These are phyloP conservation scores for Vaccinium vitisidaea DNA, from an alignment of 148 eudicot genomes.

Conservation along the genomic window DNA sequence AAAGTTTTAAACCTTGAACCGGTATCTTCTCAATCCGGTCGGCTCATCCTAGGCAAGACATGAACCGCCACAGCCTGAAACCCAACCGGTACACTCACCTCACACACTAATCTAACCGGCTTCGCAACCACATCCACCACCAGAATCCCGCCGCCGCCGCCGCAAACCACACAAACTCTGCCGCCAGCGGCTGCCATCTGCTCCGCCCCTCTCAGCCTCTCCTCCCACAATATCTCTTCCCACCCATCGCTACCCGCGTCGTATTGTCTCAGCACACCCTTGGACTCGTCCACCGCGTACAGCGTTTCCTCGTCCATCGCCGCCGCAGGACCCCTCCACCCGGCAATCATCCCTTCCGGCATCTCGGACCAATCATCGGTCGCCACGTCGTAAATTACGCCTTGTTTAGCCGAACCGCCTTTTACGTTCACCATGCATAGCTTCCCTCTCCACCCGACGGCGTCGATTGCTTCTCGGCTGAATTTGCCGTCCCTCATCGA, in stretches of 20 bases:
- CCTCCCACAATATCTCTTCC: slow-evolving; percentile 42
- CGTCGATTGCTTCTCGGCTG: slow-evolving; percentile 67
- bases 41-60: slow-evolving; percentile 63
- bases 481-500: slow-evolving; percentile 46
- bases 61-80: slow-evolving; percentile 47
- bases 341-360: slow-evolving; percentile 65
- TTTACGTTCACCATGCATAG: slow-evolving; percentile 70
- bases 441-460: slow-evolving; percentile 63
- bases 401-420: slow-evolving; percentile 60
- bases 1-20: not conserved
- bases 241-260: slow-evolving; percentile 43
- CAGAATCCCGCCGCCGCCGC: slow-evolving; percentile 37
- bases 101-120: slow-evolving; percentile 39
- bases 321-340: slow-evolving; percentile 90
- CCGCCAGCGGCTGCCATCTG: slow-evolving; percentile 60
- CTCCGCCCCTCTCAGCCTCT: slow-evolving; percentile 52
- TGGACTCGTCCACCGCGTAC: slow-evolving; percentile 54
- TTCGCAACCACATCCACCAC: slow-evolving; percentile 63
- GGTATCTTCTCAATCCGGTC: slow-evolving; percentile 1
- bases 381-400: slow-evolving; percentile 40
- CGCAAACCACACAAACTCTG: slow-evolving; percentile 52
- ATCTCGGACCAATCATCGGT: slow-evolving; percentile 54
- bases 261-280: slow-evolving; percentile 53
- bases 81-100: slow-evolving; percentile 47
- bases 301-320: slow-evolving; percentile 63